phyloP scores from a whole-genome alignment of 371 early-diverging fungal genomes.

The Saksenaea oblongispora region DNA sequence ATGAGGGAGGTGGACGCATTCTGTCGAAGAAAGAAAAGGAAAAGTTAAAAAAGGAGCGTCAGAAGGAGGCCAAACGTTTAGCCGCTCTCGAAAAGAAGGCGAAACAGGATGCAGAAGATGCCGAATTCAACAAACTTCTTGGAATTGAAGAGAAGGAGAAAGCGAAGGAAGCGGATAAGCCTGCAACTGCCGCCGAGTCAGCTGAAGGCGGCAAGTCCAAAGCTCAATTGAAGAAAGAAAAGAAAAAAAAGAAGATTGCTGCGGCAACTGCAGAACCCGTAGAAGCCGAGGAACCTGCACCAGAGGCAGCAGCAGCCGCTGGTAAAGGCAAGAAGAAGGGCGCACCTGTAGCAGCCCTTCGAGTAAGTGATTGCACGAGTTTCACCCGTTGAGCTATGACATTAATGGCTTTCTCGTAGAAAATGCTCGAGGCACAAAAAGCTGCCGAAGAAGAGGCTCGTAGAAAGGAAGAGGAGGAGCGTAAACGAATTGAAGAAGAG shows the following conservation, averaged over 20 bases:
- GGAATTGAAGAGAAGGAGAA: constrained; percentile 26
- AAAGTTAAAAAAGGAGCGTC: constrained; percentile 52
- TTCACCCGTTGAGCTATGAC: neutral
- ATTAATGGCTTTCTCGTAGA: constrained; percentile 20
- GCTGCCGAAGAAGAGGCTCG: constrained; percentile 54
- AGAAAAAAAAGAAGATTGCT: constrained; percentile 33
- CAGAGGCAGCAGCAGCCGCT: constrained; percentile 26
- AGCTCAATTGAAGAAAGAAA: constrained; percentile 38
- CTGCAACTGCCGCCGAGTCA: neutral
- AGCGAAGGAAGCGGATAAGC: neutral
- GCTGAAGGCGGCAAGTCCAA: constrained; percentile 28
- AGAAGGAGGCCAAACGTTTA: constrained; percentile 51
- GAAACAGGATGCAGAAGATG: constrained; percentile 40
- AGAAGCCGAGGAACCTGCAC: constrained; percentile 23
- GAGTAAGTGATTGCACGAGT: constrained; percentile 33
- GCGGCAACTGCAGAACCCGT: constrained; percentile 28
- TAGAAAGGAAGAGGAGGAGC: constrained; percentile 40
- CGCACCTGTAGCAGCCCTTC: constrained; percentile 48
- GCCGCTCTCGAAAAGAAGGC: constrained; percentile 51
- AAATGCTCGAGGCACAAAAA: constrained; percentile 53
- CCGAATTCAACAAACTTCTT: constrained; percentile 34
- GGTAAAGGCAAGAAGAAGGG: constrained; percentile 45
- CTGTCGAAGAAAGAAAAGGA: constrained; percentile 11
- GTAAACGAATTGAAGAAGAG: constrained; percentile 45
- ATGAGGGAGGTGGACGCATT: constrained; percentile 32